phyloP scores from a whole-genome alignment of 331 rosid species.

The Acacia concinna region DNA sequence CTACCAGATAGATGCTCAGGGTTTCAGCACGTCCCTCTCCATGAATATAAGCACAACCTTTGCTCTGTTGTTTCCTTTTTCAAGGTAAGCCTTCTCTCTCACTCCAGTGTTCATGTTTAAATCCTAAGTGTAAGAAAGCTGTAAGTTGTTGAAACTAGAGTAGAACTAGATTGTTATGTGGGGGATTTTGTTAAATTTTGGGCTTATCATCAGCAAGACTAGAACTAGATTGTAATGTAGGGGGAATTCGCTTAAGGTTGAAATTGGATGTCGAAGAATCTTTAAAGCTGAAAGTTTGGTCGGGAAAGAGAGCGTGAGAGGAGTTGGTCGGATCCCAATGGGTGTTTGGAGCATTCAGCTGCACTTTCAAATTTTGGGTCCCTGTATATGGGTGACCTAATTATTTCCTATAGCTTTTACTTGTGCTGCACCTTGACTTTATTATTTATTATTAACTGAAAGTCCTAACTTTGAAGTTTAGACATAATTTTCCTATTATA shows the following conservation, averaged over 20 bases:
- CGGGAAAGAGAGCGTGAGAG: neutral
- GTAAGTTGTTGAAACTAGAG: slow-evolving; percentile 18
- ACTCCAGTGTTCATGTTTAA: neutral
- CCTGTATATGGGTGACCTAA: neutral
- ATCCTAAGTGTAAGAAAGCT: neutral
- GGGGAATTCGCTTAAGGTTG: neutral
- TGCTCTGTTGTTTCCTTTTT: slow-evolving; percentile 57
- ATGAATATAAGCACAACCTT: slow-evolving; percentile 72
- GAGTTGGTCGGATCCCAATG: neutral
- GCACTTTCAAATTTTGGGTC: neutral
- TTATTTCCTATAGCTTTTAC: neutral
- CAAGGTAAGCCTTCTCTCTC: slow-evolving; percentile 47
- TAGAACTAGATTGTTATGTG: no score
- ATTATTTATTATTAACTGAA: neutral
- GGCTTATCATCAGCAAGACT: slow-evolving; percentile 23
- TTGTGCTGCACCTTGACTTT: neutral
- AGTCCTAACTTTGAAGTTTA: neutral
- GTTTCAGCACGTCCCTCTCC: slow-evolving; percentile 76
- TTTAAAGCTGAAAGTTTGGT: neutral
- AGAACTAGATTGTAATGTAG: neutral
- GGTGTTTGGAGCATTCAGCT: neutral
- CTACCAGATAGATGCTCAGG: slow-evolving; percentile 65
- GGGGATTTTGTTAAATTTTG: slow-evolving; percentile 27
- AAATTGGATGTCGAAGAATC: neutral
- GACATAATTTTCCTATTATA: neutral